Percentiles rank a stretch among this genome's conserved stretches.
Evolutionary conservation across 2,329 filamentous ascomycete genomes (phyloP).

Genomic region (Epichloe typhina): DNA sequence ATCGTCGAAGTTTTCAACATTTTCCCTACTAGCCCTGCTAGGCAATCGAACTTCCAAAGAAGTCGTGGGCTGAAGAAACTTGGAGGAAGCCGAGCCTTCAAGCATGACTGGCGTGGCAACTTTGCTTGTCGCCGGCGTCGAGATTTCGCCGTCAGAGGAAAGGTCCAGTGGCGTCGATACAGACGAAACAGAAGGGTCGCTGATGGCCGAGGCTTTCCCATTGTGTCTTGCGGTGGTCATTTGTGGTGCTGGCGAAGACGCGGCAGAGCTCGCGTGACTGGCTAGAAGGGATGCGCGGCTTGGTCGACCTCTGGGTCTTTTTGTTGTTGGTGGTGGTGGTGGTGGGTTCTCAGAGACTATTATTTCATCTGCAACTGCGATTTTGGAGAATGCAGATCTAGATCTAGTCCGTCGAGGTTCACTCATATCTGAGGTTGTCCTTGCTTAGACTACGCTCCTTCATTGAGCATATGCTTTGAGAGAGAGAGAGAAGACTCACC

Average conservation of each 20-base stretch:
- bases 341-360: conserved; percentile 1
- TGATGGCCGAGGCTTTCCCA: conserved; percentile 8
- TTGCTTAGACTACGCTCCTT: not conserved
- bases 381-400: conserved; percentile 1
- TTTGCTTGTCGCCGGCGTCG: conserved; percentile 25
- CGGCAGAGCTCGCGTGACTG: conserved; percentile 7
- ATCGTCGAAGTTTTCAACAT: conserved; percentile 10
- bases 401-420: conserved; percentile 1
- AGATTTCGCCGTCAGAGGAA: conserved; percentile 20
- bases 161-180: conserved; percentile 16
- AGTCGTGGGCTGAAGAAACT: not conserved
- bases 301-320: conserved; percentile 14
- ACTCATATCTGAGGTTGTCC: not conserved
- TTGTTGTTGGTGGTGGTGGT: conserved; percentile 1
- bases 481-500: not conserved
- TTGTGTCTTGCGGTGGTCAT: not conserved
- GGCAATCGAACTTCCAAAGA: conserved; percentile 20
- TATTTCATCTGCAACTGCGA: not conserved
- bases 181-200: conserved; percentile 20
- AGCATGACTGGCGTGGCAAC: conserved; percentile 20
- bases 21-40: conserved; percentile 11
- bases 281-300: conserved; percentile 8
- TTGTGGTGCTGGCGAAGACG: conserved; percentile 3
- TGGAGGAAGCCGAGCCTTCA: conserved; percentile 6
- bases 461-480: not conserved